Conservation (phyloP, 2,329 filamentous ascomycete species). For the Monascus ruber region DNA sequence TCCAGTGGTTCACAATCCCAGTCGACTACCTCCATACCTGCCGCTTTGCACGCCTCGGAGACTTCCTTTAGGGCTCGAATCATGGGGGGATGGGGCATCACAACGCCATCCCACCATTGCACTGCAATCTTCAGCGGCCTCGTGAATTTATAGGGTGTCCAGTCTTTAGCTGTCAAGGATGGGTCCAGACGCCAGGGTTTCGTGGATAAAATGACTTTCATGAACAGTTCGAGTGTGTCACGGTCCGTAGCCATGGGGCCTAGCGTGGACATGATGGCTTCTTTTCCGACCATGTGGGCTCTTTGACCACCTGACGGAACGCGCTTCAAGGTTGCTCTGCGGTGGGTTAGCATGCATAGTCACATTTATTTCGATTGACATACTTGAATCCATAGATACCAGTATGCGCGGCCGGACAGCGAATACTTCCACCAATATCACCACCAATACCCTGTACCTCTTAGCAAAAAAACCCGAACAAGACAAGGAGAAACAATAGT, state of each 20-base stretch:
- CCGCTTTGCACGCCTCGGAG: constrained; percentile 6
- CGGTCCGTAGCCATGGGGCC: constrained; percentile 46
- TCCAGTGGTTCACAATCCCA: constrained; percentile 29
- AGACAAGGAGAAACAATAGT: constrained; percentile 9
- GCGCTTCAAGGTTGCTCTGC: too few species aligned
- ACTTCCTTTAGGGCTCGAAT: constrained; percentile 42
- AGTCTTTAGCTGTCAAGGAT: constrained; percentile 42
- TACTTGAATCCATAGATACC: constrained; percentile 14
- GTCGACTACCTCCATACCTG: constrained; percentile 14
- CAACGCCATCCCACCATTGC: constrained; percentile 50
- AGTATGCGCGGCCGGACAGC: constrained; percentile 13
- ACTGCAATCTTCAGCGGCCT: constrained; percentile 45
- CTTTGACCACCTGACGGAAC: too few species aligned
- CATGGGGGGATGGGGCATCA: constrained; percentile 53
- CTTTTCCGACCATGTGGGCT: too few species aligned
- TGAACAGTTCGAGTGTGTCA: constrained; percentile 36
- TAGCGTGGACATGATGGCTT: constrained; percentile 9
- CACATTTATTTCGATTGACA: too few species aligned
- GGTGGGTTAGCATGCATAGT: too few species aligned
- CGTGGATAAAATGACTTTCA: constrained; percentile 28
- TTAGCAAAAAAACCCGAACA: neutral
- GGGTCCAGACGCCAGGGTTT: constrained; percentile 45
- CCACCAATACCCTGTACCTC: constrained; percentile 1
- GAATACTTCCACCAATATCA: constrained; percentile 12
- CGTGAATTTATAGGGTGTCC: constrained; percentile 25